Evolutionary conservation across 192 early-diverging fungal genomes (phyloP), one percentile per base, ranked within the genome.

Genomic region (Linnemannia schmuckeri): DNA sequence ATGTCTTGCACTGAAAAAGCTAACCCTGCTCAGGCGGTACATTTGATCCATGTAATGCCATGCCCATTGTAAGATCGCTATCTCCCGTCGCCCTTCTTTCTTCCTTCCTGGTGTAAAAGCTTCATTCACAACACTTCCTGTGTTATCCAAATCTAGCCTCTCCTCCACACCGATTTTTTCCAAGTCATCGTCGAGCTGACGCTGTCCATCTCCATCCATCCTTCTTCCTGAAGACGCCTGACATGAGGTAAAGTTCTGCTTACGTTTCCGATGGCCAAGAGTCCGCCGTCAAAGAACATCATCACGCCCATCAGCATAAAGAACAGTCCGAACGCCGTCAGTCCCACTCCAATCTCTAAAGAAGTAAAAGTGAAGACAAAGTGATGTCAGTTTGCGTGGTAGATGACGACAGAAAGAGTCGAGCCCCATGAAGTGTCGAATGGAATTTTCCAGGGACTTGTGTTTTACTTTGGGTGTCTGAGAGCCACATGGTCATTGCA

Each of bases 211-310:
- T 68, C 49, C 18, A n/a, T 24, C 38, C 12, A 69, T 42, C 6
- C 22, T 27, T 42, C 40, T 1, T 13, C 20, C 15, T 44, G 41
- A 54, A 49, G 27, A 24, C 0, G 10, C 44, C 44, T 8, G 15
- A 46, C 13, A 13, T 3, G 44, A 15, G 15, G 44, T 12, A 66
- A 66, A 33, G 44, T 80, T 42, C 3, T 15, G 61, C 93, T 89
- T 94, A 97, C 96, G 89, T 99, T 99, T 80, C 98, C 98, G 76
- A 99, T 98, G 27, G 98, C 97, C 54, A 99, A 90, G 33, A 99
- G 88, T 4, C 98, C 98, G 2, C 94, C 94, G 79, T 99, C 98
- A 90, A 99, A 99, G 78, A 99, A 95, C 87, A 99, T 89, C 75
- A 98, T 79, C n/a, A 99, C 94, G 61, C 98, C 98, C 80, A 99